These are phyloP conservation scores for Flagelloscypha sp. DNA, from an alignment of 768 basidiomycete species.

Conservation along the genomic window DNA sequence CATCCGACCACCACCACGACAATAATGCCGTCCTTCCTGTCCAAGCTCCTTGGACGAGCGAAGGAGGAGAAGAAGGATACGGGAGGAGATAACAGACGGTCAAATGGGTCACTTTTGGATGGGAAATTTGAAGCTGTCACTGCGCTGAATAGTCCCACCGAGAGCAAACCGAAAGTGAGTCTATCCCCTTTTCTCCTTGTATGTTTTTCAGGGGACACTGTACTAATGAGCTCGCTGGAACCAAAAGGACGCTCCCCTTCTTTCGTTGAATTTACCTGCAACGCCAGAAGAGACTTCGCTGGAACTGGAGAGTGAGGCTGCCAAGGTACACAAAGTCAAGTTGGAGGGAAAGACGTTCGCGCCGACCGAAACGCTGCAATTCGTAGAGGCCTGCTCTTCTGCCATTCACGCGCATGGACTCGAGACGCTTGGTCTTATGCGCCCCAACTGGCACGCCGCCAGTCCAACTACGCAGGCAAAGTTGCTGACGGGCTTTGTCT, in stretches of 20 bases:
- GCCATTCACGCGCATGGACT: constrained; percentile 62
- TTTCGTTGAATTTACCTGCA: constrained; percentile 55
- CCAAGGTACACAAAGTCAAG: too few relatives aligned
- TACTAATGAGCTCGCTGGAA: constrained; percentile 16
- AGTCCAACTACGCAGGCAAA: constrained; percentile 59
- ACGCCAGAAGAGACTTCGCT: too few relatives aligned
- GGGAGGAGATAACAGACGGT: constrained; percentile 22
- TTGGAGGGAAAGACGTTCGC: too few relatives aligned
- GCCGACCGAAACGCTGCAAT: constrained; percentile 52
- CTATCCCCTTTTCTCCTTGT: constrained; percentile 26
- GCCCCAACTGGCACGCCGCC: constrained; percentile 76
- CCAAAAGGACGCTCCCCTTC: constrained; percentile 37
- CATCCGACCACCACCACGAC: too few relatives aligned
- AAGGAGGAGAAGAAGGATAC: constrained; percentile 48
- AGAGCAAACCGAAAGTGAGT: too few relatives aligned
- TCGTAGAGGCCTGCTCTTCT: constrained; percentile 63
- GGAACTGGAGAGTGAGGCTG: constrained; percentile 49
- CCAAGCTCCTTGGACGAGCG: constrained; percentile 72
- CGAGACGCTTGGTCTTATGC: constrained; percentile 77
- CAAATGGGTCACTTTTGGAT: constrained; percentile 47
- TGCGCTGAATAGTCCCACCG: too few relatives aligned
- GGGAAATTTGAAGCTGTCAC: constrained; percentile 71
- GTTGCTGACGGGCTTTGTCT: too few relatives aligned
- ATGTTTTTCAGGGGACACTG: constrained; percentile 5
- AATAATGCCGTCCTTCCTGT: constrained; percentile 67